phyloP scores from a whole-genome alignment of 805 yeast species.

The Barnettozyma populi region DNA sequence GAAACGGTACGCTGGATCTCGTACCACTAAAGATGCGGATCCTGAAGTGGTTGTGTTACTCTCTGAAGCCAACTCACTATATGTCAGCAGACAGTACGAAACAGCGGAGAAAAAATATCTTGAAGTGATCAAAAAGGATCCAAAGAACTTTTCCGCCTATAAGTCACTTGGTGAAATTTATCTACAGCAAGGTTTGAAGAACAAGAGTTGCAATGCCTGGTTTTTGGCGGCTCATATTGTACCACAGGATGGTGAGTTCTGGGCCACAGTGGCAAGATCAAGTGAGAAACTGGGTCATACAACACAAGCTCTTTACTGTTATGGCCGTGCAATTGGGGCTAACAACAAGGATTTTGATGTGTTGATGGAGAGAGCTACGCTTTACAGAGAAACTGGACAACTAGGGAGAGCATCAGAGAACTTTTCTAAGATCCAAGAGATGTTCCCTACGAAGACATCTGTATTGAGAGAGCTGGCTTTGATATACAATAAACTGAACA shows the following conservation, averaged over 20 bases:
- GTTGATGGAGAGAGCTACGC: constrained; percentile 57
- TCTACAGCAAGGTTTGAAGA: constrained; percentile 55
- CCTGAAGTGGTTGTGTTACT: constrained; percentile 68
- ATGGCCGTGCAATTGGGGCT: constrained; percentile 52
- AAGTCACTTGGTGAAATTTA: constrained; percentile 84
- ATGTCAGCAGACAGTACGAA: constrained; percentile 56
- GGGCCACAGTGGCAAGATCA: constrained; percentile 71
- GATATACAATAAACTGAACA: constrained; percentile 41
- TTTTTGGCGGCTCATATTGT: constrained; percentile 73
- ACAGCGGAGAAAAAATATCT: constrained; percentile 54
- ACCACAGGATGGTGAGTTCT: constrained; percentile 68
- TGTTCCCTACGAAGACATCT: constrained; percentile 54
- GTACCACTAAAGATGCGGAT: constrained; percentile 42
- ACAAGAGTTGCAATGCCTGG: constrained; percentile 79
- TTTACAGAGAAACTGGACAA: constrained; percentile 63
- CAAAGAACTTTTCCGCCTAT: constrained; percentile 77
- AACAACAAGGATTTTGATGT: constrained; percentile 47
- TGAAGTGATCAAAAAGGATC: constrained; percentile 73
- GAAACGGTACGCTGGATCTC: constrained; percentile 27
- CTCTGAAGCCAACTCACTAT: constrained; percentile 76
- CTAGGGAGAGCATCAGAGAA: constrained; percentile 71
- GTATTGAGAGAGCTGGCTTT: constrained; percentile 59
- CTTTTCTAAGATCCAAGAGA: constrained; percentile 49
- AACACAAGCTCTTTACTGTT: constrained; percentile 77
- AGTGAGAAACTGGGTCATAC: constrained; percentile 60